These are phyloP conservation scores for Xylaria polymorpha DNA, from an alignment of 2,329 filamentous ascomycete genomes.

Conservation along the genomic window DNA sequence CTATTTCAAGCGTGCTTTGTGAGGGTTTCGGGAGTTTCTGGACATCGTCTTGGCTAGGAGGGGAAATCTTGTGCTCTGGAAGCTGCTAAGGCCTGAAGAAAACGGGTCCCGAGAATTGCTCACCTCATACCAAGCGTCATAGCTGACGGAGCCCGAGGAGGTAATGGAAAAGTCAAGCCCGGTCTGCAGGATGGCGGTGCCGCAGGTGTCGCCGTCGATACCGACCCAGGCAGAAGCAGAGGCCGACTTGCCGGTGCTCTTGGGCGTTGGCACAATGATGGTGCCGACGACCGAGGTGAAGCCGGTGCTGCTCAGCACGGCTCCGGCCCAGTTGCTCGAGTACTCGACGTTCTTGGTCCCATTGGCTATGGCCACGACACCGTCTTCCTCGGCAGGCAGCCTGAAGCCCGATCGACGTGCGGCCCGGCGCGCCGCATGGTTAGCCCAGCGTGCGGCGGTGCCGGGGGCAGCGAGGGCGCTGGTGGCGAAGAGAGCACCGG, in stretches of 20 bases:
- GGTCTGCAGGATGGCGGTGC: constrained; percentile 65
- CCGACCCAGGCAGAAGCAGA: constrained; percentile 62
- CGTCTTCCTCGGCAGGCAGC: constrained; percentile 47
- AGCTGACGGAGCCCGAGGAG: constrained; percentile 55
- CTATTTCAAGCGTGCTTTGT: no score
- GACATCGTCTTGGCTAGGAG: no score
- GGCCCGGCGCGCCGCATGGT: constrained; percentile 46
- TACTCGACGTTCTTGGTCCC: constrained; percentile 59
- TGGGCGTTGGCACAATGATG: constrained; percentile 64
- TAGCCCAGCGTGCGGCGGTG: constrained; percentile 54
- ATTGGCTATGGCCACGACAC: constrained; percentile 46
- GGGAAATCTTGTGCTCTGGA: no score
- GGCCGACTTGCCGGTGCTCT: constrained; percentile 41
- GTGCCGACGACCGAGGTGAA: constrained; percentile 65
- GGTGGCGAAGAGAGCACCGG: constrained; percentile 55
- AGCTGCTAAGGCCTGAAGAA: no score
- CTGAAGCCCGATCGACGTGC: constrained; percentile 41
- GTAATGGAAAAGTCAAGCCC: constrained; percentile 66
- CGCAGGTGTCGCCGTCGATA: constrained; percentile 70
- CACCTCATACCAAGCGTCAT: constrained; percentile 66
- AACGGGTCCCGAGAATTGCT: no score
- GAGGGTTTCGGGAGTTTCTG: no score
- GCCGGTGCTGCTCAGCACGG: constrained; percentile 61
- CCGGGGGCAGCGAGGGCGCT: constrained; percentile 60
- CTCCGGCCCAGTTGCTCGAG: constrained; percentile 69